A percentile compares a stretch with the other conserved stretches of the same genome.
Evolutionary conservation across 257 asterid species (phyloP).

Genomic region (Ajuga chamaepitys): DNA sequence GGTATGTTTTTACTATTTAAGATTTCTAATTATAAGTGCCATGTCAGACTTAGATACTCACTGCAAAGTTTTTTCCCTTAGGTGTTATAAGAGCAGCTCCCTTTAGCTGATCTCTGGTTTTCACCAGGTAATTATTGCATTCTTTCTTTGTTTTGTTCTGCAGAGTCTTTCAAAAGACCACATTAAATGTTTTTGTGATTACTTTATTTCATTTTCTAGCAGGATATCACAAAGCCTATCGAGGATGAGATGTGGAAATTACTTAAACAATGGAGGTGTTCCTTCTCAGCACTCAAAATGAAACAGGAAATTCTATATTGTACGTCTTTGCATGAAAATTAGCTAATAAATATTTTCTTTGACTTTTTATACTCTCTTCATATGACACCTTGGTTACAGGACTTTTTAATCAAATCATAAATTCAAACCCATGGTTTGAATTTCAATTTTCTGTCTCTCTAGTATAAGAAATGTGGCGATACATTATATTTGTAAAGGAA

Average conservation of each 20-base stretch:
- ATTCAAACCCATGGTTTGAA: no score
- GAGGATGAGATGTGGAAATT: slow-evolving; percentile 67
- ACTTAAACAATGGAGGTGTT: slow-evolving; percentile 69
- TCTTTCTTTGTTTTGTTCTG: neutral
- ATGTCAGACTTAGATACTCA: slow-evolving; percentile 4
- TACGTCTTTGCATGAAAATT: slow-evolving; percentile 26
- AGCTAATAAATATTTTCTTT: neutral
- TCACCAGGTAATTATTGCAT: slow-evolving; percentile 55
- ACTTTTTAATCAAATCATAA: slow-evolving; percentile 91
- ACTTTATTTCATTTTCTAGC: slow-evolving; percentile 1
- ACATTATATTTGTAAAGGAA: no score
- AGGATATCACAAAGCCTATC: slow-evolving; percentile 93
- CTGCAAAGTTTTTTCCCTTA: slow-evolving; percentile 21
- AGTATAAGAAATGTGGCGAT: no score
- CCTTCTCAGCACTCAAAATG: slow-evolving; percentile 82
- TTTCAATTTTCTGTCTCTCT: no score
- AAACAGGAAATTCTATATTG: slow-evolving; percentile 90
- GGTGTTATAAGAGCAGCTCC: slow-evolving; percentile 79
- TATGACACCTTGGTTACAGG: slow-evolving; percentile 41
- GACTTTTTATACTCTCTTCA: neutral
- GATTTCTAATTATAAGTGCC: neutral
- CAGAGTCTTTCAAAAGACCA: no score
- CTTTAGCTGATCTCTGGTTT: slow-evolving; percentile 87
- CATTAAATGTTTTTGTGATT: no score
- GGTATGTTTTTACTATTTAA: slow-evolving; percentile 34